Evolutionary conservation across 106 monocot genomes (phyloP).

Genomic region (Allium fistulosum): DNA sequence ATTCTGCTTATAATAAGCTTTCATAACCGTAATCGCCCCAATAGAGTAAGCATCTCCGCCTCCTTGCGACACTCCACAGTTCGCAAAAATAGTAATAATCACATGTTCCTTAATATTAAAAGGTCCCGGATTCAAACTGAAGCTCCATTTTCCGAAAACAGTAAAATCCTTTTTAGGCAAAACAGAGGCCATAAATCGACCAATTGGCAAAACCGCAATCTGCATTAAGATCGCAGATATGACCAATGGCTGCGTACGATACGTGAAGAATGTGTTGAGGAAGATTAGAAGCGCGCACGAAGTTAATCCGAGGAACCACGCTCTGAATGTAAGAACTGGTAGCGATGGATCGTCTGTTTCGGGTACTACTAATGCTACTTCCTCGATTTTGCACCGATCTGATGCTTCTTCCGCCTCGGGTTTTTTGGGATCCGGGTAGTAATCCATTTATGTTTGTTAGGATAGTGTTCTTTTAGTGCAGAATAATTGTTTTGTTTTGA

Average conservation of each 20-base stretch:
- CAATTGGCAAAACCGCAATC: conserved; percentile 47
- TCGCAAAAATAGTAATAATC: conserved; percentile 66
- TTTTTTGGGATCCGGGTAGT: background rate
- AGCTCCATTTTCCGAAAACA: conserved; percentile 18
- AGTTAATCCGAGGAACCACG: conserved; percentile 42
- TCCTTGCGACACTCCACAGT: conserved; percentile 41
- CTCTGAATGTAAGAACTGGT: conserved; percentile 65
- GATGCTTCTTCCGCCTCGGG: background rate
- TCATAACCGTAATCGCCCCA: conserved; percentile 61
- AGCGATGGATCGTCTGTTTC: conserved; percentile 62
- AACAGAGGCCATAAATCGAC: conserved; percentile 50
- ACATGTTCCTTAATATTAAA: conserved; percentile 87
- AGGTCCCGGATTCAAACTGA: conserved; percentile 64
- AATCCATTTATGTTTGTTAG: background rate
- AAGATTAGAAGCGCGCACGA: conserved; percentile 49
- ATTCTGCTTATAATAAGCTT: conserved; percentile 48
- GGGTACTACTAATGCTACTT: conserved; percentile 66
- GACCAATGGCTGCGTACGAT: conserved; percentile 51
- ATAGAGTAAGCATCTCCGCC: conserved; percentile 70
- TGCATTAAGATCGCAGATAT: conserved; percentile 66
- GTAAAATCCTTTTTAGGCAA: conserved; percentile 40
- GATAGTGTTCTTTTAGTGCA: background rate
- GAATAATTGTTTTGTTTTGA: background rate
- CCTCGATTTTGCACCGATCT: conserved; percentile 35
- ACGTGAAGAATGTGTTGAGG: conserved; percentile 76